A percentile compares a stretch with the other conserved stretches of the same genome.
These are phyloP conservation scores for Ascochyta koolunga DNA, from an alignment of 2,329 filamentous ascomycete genomes.

Conservation along the genomic window DNA sequence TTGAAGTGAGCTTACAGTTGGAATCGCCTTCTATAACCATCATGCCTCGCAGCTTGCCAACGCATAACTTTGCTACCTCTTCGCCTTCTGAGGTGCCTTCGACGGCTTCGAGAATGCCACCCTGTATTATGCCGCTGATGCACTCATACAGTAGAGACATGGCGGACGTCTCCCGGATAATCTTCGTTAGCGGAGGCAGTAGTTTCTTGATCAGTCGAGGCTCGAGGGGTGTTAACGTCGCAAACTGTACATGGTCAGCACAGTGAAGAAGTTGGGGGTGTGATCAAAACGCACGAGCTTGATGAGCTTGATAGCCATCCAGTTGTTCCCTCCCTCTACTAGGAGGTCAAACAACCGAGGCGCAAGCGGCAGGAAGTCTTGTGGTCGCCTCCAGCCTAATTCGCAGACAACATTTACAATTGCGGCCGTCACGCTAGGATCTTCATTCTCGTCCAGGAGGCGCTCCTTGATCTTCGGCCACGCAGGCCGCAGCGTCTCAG, in stretches of 20 bases:
- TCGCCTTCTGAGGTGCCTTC: conserved; percentile 83
- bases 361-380: conserved; percentile 91
- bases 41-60: conserved; percentile 92
- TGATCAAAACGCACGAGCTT: conserved; percentile 72
- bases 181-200: conserved; percentile 84
- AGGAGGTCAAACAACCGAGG: conserved; percentile 90
- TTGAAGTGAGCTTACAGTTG: conserved; percentile 68
- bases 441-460: conserved; percentile 86
- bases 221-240: conserved; percentile 89
- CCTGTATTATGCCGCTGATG: conserved; percentile 97
- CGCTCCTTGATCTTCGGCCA: conserved; percentile 98
- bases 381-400: conserved; percentile 88
- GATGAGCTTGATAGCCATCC: conserved; percentile 99
- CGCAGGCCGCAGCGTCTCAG: conserved; percentile 86
- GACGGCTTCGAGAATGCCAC: conserved; percentile 84
- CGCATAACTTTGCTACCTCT: conserved; percentile 89
- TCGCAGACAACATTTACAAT: conserved; percentile 98
- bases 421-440: conserved; percentile 90
- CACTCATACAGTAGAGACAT: conserved; percentile 99
- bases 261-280: too few relatives aligned
- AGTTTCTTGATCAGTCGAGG: conserved; percentile 90
- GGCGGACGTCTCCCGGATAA: conserved; percentile 92
- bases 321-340: conserved; percentile 93
- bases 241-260: conserved; percentile 68
- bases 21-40: conserved; percentile 91